Conservation (phyloP, 345 rosid genomes). For the Brassica nigra region DNA sequence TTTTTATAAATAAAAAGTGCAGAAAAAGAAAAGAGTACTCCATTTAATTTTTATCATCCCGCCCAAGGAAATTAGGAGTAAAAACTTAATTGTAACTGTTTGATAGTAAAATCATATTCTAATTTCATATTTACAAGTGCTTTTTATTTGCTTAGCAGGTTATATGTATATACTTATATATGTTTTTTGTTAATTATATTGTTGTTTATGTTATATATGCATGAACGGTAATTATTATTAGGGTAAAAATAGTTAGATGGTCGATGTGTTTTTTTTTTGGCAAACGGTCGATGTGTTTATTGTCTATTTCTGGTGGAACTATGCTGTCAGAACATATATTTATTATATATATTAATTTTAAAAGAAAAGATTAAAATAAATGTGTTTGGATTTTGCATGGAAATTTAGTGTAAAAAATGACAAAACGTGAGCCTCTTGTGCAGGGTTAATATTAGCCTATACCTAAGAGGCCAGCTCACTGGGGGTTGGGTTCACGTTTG, state of each 20-base stretch:
- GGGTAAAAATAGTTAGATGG: neutral
- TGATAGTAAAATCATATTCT: neutral
- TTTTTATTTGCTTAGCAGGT: neutral
- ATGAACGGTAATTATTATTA: neutral
- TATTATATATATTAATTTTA: neutral
- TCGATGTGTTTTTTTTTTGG: constrained; percentile 17
- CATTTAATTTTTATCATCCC: neutral
- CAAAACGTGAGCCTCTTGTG: constrained; percentile 29
- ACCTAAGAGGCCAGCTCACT: neutral
- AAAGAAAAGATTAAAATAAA: neutral
- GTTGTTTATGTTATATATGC: neutral
- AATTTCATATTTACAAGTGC: neutral
- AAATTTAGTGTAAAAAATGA: constrained; percentile 29
- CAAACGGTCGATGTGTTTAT: constrained; percentile 23
- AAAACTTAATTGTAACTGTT: neutral
- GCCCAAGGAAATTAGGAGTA: neutral
- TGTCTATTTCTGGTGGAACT: constrained; percentile 31
- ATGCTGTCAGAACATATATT: constrained; percentile 16
- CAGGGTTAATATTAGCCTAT: neutral
- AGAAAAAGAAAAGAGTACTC: neutral
- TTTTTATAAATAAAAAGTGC: neutral
- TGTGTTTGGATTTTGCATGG: constrained; percentile 26
- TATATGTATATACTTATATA: neutral
- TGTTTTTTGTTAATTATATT: neutral
- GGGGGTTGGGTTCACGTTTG: neutral